Conservation (phyloP, 495 filamentous ascomycete genomes). For the Penicillium pancosmium region DNA sequence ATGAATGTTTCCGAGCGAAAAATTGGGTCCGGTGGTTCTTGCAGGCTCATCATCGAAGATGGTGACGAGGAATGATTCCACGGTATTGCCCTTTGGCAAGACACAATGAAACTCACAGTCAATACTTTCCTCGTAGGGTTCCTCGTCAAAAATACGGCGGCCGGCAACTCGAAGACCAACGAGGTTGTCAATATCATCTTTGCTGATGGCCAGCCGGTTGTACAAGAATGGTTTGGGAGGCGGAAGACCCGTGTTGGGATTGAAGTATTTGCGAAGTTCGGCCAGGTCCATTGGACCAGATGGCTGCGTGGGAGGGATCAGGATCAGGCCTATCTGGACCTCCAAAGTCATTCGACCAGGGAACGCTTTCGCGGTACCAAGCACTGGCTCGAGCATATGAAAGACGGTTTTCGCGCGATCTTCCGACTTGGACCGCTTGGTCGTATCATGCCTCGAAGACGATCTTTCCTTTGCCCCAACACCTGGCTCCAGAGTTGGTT, state of each 20-base stretch:
- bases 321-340: background rate
- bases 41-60: background rate
- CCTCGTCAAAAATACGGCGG: background rate
- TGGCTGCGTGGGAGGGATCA: background rate
- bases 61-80: background rate
- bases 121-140: background rate
- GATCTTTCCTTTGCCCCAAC: background rate
- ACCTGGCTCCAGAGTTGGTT: background rate
- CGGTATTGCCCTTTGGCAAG: background rate
- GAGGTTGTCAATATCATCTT: background rate
- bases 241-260: background rate
- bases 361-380: background rate
- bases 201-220: background rate
- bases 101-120: background rate
- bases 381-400: slow-evolving; percentile 2
- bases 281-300: background rate
- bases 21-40: background rate
- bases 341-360: background rate
- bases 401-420: background rate
- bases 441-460: background rate
- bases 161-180: background rate
- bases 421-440: background rate
- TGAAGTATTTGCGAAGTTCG: background rate
- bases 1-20: background rate
- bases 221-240: background rate